Base-by-base conservation (phyloP, 768 basidiomycete species). In the Boletus sensibilis region DNA sequence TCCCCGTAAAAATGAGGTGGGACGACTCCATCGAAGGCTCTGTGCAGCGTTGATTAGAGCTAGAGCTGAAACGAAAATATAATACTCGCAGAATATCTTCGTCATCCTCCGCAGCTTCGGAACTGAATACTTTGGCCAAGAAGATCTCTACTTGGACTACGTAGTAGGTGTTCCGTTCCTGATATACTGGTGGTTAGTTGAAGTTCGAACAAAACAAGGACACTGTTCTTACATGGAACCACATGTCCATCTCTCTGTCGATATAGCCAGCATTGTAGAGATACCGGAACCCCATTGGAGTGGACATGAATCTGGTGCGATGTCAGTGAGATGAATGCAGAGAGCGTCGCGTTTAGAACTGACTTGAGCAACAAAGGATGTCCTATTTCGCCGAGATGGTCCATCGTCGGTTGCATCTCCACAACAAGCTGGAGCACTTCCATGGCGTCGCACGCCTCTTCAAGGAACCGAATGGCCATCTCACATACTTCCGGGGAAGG, bases 1-100 rank as follows among this genome's bases (percentile, higher is more conserved):
- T 98, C 96, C 21, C 96, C 96, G 64, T 98, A 96, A 73, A 99
- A 98, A 71, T 99, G 95, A 2, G 90, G 86, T 3, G 96, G 97
- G 13, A 94, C 91, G 12, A 87, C 87, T 13, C 89, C 90, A 50
- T 94, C 94, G 55, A 90, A 92, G 20, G 82, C 80, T n/a, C 87
- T 88, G 64, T 39, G 9, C 21, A 11, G 21, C 5, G 37, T 52
- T 29, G 29, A 59, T 53, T 31, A 60, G 46, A 49, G 37, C 25
- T 21, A 12, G 27, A 34, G n/a, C 35, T 5, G 23, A 45, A 47
- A 49, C 5, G 29, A 14, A 40, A 21, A 45, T 18, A 55, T 13
- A 31, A 34, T 25, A 74, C 77, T 63, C 43, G 79, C 89, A 82
- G 64, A 27, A 82, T 62, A 40, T 89, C 86, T 43, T 85, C 84